Evolutionary conservation across 2,329 filamentous ascomycete genomes (phyloP), one percentile per base, ranked within the genome.

Genomic region (Venturia aucupariae): DNA sequence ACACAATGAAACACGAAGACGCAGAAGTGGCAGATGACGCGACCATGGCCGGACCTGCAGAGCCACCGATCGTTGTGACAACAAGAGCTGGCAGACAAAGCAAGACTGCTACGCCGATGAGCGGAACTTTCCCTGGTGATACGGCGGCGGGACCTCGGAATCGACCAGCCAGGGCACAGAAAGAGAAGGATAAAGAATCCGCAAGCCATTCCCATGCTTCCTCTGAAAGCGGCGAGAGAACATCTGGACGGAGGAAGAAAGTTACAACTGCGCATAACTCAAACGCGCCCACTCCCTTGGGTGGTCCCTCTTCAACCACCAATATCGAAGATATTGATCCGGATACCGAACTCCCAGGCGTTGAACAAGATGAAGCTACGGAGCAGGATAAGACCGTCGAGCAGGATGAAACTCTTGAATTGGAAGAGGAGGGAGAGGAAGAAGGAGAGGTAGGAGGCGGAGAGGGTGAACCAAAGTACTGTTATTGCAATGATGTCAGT

Each of bases 361-460:
- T 88, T 89, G 60, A 83, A 69, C 66, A 83, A 85, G 11, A 88
- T 75, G 68, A 89, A 86, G 70, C 88, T 79, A 54, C 84, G 79
- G 1, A 87, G 73, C 70, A 73, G 70, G 64, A 73, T 72, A 7
- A 66, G 70, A 30, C 22, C 22, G 17, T 68, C 3, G 60, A 72
- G 70, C 64, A 71, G 73, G 62, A 67, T 65, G 69, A 69, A 27
- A 74, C 71, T 48, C 73, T 72, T 2, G 66, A 72, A 22, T 70
- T 69, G 4, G 71, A 71, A 38, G 73, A 74, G 30, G 71, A 70
- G 39, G 74, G 73, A 30, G 71, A 70, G 41, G 73, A 75, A 54
- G 72, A 69, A 55, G 69, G 68, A 24, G 74, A 71, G 48, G 72
- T 72, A 15, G 75, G 76, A 19, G 77, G 77, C 41, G 66, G 66